These are phyloP conservation scores for Chimonanthus praecox DNA, from an alignment of 164 flowering plant genomes.

Conservation along the genomic window DNA sequence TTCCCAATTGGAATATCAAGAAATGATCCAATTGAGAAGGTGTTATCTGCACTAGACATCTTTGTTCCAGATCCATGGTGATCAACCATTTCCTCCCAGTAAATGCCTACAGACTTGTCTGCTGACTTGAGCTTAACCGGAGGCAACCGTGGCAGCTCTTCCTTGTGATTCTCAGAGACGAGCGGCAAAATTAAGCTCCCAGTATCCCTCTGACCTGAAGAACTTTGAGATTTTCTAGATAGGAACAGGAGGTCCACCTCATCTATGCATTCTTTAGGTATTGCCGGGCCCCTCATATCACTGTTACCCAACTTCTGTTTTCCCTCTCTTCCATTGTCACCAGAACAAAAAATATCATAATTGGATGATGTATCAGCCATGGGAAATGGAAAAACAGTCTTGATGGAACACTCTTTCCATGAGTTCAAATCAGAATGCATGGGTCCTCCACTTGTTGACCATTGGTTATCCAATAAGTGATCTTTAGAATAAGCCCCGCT, in stretches of 20 bases:
- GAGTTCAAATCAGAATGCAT: slow-evolving; percentile 31
- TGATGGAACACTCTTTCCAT: slow-evolving; percentile 66
- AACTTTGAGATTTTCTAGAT: slow-evolving; percentile 47
- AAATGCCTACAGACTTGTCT: slow-evolving; percentile 51
- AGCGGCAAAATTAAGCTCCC: slow-evolving; percentile 37
- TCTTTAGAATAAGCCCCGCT: slow-evolving; percentile 25
- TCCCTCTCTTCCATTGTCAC: slow-evolving; percentile 41
- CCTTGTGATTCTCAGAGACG: slow-evolving; percentile 50
- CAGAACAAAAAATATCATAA: slow-evolving; percentile 24
- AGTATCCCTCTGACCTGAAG: slow-evolving; percentile 35
- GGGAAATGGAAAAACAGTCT: slow-evolving; percentile 67
- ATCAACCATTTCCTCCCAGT: slow-evolving; percentile 79
- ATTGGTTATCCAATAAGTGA: slow-evolving; percentile 24
- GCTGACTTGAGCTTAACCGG: slow-evolving; percentile 92
- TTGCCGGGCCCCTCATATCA: neutral
- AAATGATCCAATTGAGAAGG: slow-evolving; percentile 69
- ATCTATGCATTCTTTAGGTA: slow-evolving; percentile 38
- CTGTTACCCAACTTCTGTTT: slow-evolving; percentile 35
- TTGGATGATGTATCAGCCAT: slow-evolving; percentile 39
- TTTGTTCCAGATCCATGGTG: slow-evolving; percentile 51
- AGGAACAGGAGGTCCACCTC: slow-evolving; percentile 49
- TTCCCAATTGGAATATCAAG: slow-evolving; percentile 93
- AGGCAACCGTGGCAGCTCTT: slow-evolving; percentile 82
- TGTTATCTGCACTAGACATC: slow-evolving; percentile 38
- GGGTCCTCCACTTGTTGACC: slow-evolving; percentile 25